A percentile compares a stretch with the other conserved stretches of the same genome.
phyloP scores from a whole-genome alignment of 176 grass and related monocot species.

The Sorghum bicolor region Sorghum_bicolor_NCBIv3 NC_012870.2:1859001-1859500 shows the following conservation, averaged over 20 bases:
- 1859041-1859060: constrained; percentile 69
- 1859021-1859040: constrained; percentile 45
- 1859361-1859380: background rate
- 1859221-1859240: background rate
- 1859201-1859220: background rate
- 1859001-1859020: constrained; percentile 65
- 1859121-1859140: constrained; percentile 96
- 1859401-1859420: background rate
- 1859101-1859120: constrained; percentile 91
- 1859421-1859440: background rate
- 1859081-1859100: constrained; percentile 71
- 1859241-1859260: background rate
- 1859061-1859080: constrained; percentile 86
- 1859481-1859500: background rate
- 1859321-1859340: background rate
- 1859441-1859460: background rate
- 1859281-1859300: background rate
- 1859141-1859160: background rate
- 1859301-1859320: background rate
- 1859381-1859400: background rate
- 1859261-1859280: background rate
- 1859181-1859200: background rate
- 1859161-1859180: background rate
- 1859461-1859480: background rate
- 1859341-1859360: background rate